These are phyloP conservation scores for Fusarium sp. DNA, from an alignment of 2,329 filamentous ascomycete species.

Conservation along the genomic window DNA sequence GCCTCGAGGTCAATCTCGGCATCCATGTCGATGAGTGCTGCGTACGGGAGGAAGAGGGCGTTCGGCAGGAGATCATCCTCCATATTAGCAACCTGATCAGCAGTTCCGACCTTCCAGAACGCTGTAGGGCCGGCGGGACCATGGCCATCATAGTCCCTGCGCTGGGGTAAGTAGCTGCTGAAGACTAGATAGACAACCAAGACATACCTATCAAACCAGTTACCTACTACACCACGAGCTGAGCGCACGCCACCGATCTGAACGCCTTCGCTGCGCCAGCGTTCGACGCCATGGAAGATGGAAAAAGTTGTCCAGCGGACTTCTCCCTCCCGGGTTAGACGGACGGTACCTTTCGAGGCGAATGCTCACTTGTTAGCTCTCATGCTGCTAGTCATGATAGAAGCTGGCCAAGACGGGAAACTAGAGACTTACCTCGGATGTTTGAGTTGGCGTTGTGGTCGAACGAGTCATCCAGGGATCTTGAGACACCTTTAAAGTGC, in stretches of 20 bases:
- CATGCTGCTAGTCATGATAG: neutral
- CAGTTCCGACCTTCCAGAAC: constrained; percentile 80
- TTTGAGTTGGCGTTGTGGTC: constrained; percentile 77
- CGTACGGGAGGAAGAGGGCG: constrained; percentile 48
- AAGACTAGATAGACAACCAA: neutral
- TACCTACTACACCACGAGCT: constrained; percentile 76
- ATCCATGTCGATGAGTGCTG: constrained; percentile 34
- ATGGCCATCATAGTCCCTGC: constrained; percentile 72
- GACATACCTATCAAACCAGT: constrained; percentile 80
- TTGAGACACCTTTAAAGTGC: constrained; percentile 73
- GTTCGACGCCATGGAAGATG: constrained; percentile 71
- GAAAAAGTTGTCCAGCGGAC: constrained; percentile 80
- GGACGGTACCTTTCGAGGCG: constrained; percentile 65
- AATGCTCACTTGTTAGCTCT: constrained; percentile 40
- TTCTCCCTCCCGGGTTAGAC: constrained; percentile 76
- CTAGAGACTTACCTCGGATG: constrained; percentile 67
- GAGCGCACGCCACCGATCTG: constrained; percentile 77
- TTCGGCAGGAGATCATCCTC: constrained; percentile 49
- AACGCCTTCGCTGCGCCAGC: constrained; percentile 82
- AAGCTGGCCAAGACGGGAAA: neutral
- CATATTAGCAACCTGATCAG: constrained; percentile 41
- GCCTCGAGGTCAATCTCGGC: constrained; percentile 40
- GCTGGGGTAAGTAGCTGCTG: neutral
- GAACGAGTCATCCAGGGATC: constrained; percentile 72
- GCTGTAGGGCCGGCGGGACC: constrained; percentile 81